Percentiles rank a stretch among this genome's conserved stretches.
Evolutionary conservation across 768 basidiomycete species (phyloP).

Genomic region (Cystofilobasidium macerans): DNA sequence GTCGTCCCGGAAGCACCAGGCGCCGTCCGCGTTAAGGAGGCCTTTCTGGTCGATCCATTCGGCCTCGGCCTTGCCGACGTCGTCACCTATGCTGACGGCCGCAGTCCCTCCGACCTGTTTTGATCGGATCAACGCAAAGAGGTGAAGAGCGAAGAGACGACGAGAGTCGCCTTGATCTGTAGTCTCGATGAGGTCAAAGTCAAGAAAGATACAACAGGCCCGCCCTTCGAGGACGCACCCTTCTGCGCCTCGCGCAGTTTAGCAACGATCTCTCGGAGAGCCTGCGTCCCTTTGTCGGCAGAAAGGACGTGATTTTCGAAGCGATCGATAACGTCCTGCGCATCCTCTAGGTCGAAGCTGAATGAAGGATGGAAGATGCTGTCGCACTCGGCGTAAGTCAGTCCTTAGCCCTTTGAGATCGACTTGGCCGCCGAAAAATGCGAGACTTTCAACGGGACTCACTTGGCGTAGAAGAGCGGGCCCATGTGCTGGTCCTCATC

Average conservation of each 20-base stretch:
- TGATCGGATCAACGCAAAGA: constrained; percentile 63
- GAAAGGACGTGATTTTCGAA: constrained; percentile 59
- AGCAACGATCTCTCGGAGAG: constrained; percentile 52
- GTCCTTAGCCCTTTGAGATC: too few species aligned
- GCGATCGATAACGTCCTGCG: constrained; percentile 47
- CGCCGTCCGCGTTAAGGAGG: constrained; percentile 57
- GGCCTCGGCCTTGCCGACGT: background rate
- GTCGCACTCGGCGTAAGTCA: constrained; percentile 41
- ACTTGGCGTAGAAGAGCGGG: constrained; percentile 39
- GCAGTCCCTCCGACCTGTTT: constrained; percentile 43
- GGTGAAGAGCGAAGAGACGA: constrained; percentile 58
- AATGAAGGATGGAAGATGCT: constrained; percentile 74
- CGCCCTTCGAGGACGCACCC: constrained; percentile 46
- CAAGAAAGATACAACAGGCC: too few species aligned
- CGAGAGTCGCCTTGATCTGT: constrained; percentile 73
- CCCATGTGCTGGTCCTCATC: constrained; percentile 55
- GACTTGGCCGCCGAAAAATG: too few species aligned
- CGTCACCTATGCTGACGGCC: background rate
- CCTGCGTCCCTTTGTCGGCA: constrained; percentile 58
- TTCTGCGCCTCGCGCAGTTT: constrained; percentile 55
- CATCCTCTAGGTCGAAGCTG: constrained; percentile 67
- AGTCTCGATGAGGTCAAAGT: background rate
- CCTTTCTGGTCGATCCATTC: constrained; percentile 48
- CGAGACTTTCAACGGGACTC: too few species aligned
- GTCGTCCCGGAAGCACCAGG: constrained; percentile 77